These are phyloP conservation scores for Fusarium armeniacum DNA, from an alignment of 2,329 filamentous ascomycete species.

Conservation along the genomic window DNA sequence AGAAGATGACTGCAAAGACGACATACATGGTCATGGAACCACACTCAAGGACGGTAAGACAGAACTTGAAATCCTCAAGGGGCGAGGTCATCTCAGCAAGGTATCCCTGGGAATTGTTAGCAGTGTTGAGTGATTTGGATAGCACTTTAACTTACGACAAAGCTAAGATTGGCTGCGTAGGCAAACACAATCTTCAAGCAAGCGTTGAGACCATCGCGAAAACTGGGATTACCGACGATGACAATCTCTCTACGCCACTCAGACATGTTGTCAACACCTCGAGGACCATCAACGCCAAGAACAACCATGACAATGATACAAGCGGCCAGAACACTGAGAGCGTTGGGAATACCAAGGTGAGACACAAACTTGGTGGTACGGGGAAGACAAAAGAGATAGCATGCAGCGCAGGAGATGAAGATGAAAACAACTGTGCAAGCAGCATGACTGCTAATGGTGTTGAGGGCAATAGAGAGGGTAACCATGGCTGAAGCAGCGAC, in stretches of 20 bases:
- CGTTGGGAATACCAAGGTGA: slow-evolving; percentile 29
- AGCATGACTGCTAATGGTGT: slow-evolving; percentile 36
- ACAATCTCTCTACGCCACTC: slow-evolving; percentile 46
- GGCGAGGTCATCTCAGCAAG: slow-evolving; percentile 47
- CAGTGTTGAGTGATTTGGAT: rapidly evolving
- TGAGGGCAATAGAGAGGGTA: slow-evolving; percentile 39
- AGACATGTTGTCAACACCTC: slow-evolving; percentile 2
- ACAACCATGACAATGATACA: slow-evolving; percentile 41
- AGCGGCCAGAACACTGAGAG: slow-evolving; percentile 34
- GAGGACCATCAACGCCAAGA: slow-evolving; percentile 29
- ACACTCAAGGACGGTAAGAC: slow-evolving; percentile 35
- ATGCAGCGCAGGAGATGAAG: slow-evolving; percentile 25
- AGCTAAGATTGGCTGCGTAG: slow-evolving; percentile 47
- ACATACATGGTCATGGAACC: slow-evolving; percentile 45
- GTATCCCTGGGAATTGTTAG: slow-evolving; percentile 14
- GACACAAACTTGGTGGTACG: slow-evolving; percentile 42
- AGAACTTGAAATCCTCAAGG: slow-evolving; percentile 45
- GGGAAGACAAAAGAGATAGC: slow-evolving; percentile 29
- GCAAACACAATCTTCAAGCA: slow-evolving; percentile 48
- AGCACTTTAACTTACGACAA: slow-evolving; percentile 34
- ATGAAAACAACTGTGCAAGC: slow-evolving; percentile 38
- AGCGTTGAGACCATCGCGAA: slow-evolving; percentile 45
- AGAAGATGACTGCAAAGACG: slow-evolving; percentile 44
- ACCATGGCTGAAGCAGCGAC: slow-evolving; percentile 40
- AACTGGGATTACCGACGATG: slow-evolving; percentile 36